Conservation (phyloP, 768 basidiomycete species). For the Rhodotorula graminis region DNA sequence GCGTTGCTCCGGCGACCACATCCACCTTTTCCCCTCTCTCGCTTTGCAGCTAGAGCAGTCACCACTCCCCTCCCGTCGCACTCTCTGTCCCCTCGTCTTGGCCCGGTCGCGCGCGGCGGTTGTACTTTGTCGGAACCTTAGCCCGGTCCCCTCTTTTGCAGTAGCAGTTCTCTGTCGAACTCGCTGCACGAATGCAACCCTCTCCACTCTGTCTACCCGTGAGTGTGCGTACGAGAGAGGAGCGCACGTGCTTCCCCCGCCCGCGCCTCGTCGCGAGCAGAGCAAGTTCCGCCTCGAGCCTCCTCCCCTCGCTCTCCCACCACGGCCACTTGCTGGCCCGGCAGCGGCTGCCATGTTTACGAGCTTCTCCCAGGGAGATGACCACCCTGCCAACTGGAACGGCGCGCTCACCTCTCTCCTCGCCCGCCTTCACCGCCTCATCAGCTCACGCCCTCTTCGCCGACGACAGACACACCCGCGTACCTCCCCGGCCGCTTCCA, state of each 20-base stretch:
- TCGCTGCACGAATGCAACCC: too few species aligned
- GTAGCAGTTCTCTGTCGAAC: too few species aligned
- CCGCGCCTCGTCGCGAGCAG: neutral
- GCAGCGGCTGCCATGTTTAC: constrained; percentile 4
- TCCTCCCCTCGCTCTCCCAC: neutral
- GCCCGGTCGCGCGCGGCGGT: too few species aligned
- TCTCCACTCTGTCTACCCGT: neutral
- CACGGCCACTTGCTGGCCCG: neutral
- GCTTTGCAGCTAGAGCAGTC: neutral
- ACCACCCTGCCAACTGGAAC: constrained; percentile 10
- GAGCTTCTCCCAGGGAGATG: constrained; percentile 22
- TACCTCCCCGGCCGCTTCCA: constrained; percentile 37
- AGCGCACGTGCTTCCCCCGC: neutral
- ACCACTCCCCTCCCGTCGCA: too few species aligned
- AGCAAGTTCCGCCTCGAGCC: neutral
- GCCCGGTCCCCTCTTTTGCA: too few species aligned
- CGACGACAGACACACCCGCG: neutral
- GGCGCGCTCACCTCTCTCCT: neutral
- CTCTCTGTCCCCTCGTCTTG: neutral
- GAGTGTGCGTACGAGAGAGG: too few species aligned
- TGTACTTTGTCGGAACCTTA: neutral
- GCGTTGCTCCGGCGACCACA: too few species aligned
- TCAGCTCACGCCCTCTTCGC: too few species aligned
- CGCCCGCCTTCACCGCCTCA: neutral
- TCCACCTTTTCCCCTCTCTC: neutral